Evolutionary conservation across 257 asterid genomes (phyloP).

Genomic region (Handroanthus guayacan): DNA sequence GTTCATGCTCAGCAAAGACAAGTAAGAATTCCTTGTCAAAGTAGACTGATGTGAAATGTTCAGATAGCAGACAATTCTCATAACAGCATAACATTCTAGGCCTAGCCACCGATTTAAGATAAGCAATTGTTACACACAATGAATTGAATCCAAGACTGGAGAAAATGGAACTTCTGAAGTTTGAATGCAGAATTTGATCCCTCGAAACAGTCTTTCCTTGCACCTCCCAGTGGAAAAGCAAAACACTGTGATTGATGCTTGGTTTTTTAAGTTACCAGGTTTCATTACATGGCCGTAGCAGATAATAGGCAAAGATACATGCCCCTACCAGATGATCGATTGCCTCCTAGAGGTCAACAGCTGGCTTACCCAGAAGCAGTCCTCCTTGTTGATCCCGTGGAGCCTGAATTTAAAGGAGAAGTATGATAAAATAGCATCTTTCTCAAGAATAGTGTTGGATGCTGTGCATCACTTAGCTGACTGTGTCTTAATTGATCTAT

Average conservation of each 20-base stretch:
- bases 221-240: slow-evolving; percentile 11
- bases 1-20: slow-evolving; percentile 81
- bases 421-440: slow-evolving; percentile 43
- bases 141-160: neutral
- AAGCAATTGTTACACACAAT: slow-evolving; percentile 8
- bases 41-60: slow-evolving; percentile 7
- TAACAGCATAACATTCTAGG: neutral
- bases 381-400: slow-evolving; percentile 71
- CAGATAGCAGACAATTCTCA: neutral
- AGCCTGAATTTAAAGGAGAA: slow-evolving; percentile 78
- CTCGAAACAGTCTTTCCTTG: neutral
- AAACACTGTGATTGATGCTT: slow-evolving; percentile 13
- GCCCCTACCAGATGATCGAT: slow-evolving; percentile 87
- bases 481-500: slow-evolving; percentile 22
- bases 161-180: neutral
- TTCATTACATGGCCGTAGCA: slow-evolving; percentile 79
- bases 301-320: slow-evolving; percentile 77
- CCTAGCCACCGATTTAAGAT: neutral
- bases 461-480: slow-evolving; percentile 13
- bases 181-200: slow-evolving; percentile 17
- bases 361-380: slow-evolving; percentile 89
- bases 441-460: slow-evolving; percentile 27
- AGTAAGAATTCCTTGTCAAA: slow-evolving; percentile 49
- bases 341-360: slow-evolving; percentile 64
- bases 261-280: slow-evolving; percentile 47